Evolutionary conservation across 129 eudicot genomes (phyloP), one percentile per base, ranked within the genome.

Genomic region (Ambrosia trifida): DNA sequence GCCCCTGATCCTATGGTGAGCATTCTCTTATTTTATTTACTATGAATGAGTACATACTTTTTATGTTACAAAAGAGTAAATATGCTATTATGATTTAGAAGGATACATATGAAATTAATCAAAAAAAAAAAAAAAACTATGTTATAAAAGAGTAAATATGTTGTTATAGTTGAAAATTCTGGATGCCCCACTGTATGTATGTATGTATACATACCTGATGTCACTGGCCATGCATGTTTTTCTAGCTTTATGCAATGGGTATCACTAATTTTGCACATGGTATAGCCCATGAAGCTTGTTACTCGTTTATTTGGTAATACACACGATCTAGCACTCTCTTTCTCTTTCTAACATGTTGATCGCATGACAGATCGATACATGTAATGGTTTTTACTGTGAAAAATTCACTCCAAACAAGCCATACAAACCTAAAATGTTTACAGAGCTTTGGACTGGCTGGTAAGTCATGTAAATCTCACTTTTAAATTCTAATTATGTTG

Each of bases 391-490:
- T 84, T 93, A 93, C 83, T 93, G 98, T 66, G 95, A 93, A 66
- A 78, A 74, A 7, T 93, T 87, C 68, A 70, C 44, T 38, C 98
- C 98, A 4, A 89, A 93, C 82, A 87, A 76, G 69, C 82, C 89
- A 47, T 74, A 84, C 59, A 93, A 93, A 38, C 98, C 98, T 10
- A 93, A 93, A 77, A 93, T 93, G 98, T 93, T 78, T 74, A 93
- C 98, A 11, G 98, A 93, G 83, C 76, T 74, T 69, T 93, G 98
- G 98, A 83, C 87, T 85, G 98, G 96, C 72, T 93, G 98, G 98
- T 93, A 80, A 78, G 83, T 73, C 78, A 75, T 73, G 71, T 76
- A 61, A 44, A 69, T 69, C 7, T 69, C 44, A 14, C 65, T 58
- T 53, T 69, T 4, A 69, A 10, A 33, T 28, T 40, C 35, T 19